Conservation (phyloP, 352 stramenopile genomes). For the Elongisporangium prolatum region DNA sequence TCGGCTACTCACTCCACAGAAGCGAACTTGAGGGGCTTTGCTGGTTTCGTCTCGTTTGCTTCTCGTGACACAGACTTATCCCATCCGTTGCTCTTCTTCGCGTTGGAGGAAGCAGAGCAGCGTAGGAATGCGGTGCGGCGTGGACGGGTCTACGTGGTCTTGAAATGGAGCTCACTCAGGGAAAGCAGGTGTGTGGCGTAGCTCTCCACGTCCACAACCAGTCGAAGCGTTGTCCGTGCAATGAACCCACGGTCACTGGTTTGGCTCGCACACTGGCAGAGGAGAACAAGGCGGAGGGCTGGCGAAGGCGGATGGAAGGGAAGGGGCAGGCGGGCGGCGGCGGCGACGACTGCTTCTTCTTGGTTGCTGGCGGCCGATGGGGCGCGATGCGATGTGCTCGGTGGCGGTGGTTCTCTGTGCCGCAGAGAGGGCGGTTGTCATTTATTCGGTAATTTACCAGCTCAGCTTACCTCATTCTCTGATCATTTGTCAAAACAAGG, state of each 20-base stretch:
- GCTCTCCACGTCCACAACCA: conserved; percentile 46
- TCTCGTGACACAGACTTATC: conserved; percentile 35
- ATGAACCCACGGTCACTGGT: conserved; percentile 36
- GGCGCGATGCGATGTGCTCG: no score
- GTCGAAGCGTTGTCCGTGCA: conserved; percentile 30
- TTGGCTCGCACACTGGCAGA: neutral
- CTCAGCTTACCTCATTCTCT: no score
- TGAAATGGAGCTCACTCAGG: conserved; percentile 17
- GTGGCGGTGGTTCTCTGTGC: no score
- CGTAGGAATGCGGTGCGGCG: conserved; percentile 7
- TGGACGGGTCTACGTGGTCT: neutral
- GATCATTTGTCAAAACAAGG: no score
- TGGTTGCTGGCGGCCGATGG: no score
- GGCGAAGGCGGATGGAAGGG: no score
- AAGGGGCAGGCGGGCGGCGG: no score
- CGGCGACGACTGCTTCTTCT: no score
- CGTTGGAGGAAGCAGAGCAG: conserved; percentile 4
- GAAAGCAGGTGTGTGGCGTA: conserved; percentile 11
- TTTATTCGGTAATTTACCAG: no score
- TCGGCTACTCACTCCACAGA: neutral
- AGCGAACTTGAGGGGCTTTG: neutral
- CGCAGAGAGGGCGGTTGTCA: no score
- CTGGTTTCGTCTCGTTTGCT: conserved; percentile 20
- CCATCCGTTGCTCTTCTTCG: conserved; percentile 26
- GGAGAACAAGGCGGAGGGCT: neutral